Evolutionary conservation across 2,329 filamentous ascomycete species (phyloP), one percentile per base, ranked within the genome.

Genomic region (Phyllosticta paracitricarpa): DNA sequence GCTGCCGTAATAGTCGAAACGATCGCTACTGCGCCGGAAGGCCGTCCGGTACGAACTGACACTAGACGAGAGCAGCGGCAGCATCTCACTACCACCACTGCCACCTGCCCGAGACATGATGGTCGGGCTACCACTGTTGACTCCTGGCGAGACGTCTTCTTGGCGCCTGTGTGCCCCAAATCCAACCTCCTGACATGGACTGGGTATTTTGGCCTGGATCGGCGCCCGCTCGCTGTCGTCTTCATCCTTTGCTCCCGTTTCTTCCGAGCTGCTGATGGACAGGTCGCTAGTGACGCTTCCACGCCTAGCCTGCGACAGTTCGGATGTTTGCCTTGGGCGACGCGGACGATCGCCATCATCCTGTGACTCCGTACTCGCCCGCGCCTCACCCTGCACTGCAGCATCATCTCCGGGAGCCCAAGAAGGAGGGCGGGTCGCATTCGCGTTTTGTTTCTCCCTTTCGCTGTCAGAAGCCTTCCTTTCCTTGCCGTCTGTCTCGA

Each of bases 31-130:
- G 28, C 48, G 53, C 40, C 59, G 54, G 26, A 57, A 57, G 14
- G 55, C 59, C 6, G 59, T 61, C 30, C 54, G 56, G 40, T 55
- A 48, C 33, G 54, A 61, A 33, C 59, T 54, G 51, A 51, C 51
- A 57, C 59, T 61, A 30, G 59, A 61, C 28, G 59, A 61, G 51
- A 61, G 58, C 35, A 56, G n/a, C 28, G 28, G 28, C 35, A 56
- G 54, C 9, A 12, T 52, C 26, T 61, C 58, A 25, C 25, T 25
- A 26, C 58, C 40, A 10, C 33, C 52, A 9, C 53, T n/a, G 24
- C 58, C 40, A 24, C 14, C 40, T 17, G 40, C 3, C 40, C 40
- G 40, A 48, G 12, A n/a, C 40, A 48, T n/a, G 12, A n/a, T 48
- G 3, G 40, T 48, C 40, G 40, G 40, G 33, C 53, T 48, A 56